Conservation (phyloP, 2,329 filamentous ascomycete species). For the Xylaria sp. region DNA sequence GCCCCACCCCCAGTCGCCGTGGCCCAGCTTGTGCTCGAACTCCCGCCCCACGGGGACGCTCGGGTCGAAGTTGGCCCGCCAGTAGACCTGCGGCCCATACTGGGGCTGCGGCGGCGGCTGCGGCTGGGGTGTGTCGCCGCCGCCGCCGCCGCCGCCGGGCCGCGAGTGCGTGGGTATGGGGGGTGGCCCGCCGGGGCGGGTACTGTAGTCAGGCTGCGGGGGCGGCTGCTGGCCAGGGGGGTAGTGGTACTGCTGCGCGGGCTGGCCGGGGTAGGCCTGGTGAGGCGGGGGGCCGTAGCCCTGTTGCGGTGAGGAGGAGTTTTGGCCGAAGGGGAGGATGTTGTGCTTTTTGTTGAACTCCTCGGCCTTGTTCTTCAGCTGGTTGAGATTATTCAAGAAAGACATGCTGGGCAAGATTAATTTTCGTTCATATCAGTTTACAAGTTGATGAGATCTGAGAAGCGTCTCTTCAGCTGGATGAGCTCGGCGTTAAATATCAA, state of each 20-base stretch:
- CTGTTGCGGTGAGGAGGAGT: constrained; percentile 26
- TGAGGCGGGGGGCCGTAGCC: constrained; percentile 13
- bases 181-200: constrained; percentile 24
- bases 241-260: constrained; percentile 5
- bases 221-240: constrained; percentile 13
- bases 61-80: constrained; percentile 54
- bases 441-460: not conserved
- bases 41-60: constrained; percentile 50
- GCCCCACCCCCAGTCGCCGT: constrained; percentile 60
- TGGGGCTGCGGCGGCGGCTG: constrained; percentile 1
- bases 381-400: constrained; percentile 40
- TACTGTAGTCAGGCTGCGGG: constrained; percentile 22
- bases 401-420: constrained; percentile 20
- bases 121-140: too few species aligned
- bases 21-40: constrained; percentile 57
- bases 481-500: too few species aligned
- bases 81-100: constrained; percentile 47
- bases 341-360: constrained; percentile 37
- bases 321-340: constrained; percentile 27
- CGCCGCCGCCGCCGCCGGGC: constrained; percentile 10
- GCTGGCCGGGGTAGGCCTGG: constrained; percentile 29
- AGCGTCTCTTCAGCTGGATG: too few species aligned
- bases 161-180: constrained; percentile 26
- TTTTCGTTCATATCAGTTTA: not conserved
- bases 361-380: constrained; percentile 44